Evolutionary conservation across 2,329 filamentous ascomycete species (phyloP), one percentile per base, ranked within the genome.

Genomic region (Trichophyton schoenleinii): DNA sequence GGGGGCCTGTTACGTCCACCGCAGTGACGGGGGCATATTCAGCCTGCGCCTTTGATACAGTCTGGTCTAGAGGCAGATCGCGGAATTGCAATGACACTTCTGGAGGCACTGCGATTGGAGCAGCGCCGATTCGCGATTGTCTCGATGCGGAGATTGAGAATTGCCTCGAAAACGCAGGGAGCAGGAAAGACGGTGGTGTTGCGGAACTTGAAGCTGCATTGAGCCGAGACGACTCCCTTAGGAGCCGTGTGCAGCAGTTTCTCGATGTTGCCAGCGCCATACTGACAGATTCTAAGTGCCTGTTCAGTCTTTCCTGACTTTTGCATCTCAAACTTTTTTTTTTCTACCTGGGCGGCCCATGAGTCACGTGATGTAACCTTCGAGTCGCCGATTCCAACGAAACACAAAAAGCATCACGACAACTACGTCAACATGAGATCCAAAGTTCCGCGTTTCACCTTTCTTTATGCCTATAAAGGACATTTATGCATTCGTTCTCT

Each of bases 41-140:
- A 66, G 84, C 79, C 64, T 84, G 85, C 44, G 82, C 82, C 46
- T 83, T 85, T 60, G 78, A 76, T 64, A 82, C 80, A 66, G 75
- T 79, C 70, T 78, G 77, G 34, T 79, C 69, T 60, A 73, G 75
- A 3, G 85, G 82, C 63, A 90, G 82, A 63, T 87, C 81, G 62
- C 91, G 77, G 9, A 83, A 77, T 48, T 75, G 77, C 65, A 99
- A 80, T 59, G 87, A 87, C 62, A 99, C 94, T 65, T 89, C 88
- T 0, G 88, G 86, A 0, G 92, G 92, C 36, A 96, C 80, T 60
- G 89, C 86, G 60, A 96, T 82, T 25, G 88, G 83, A 63, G 88
- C 88, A 68, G 85, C 82, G 68, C 94, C 94, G 64, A 99, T 87
- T 80, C 96, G 94, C 52, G 92, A 96, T 62, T 80, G 76, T 67